Conservation (phyloP, 495 filamentous ascomycete species). For the Clavariopsis aquatica region DNA sequence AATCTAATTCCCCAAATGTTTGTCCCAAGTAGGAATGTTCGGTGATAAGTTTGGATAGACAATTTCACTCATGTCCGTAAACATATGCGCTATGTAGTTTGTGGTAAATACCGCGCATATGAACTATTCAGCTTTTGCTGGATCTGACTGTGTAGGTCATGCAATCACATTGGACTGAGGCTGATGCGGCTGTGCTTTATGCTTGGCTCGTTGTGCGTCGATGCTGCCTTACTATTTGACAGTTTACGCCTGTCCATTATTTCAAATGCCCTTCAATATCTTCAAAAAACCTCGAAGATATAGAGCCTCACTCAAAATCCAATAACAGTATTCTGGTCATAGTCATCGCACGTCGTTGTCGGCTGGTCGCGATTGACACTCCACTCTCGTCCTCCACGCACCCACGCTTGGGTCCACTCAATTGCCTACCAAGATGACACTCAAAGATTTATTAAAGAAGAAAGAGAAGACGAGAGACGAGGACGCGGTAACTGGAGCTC, state of each 20-base stretch:
- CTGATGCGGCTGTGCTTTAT: constrained; percentile 28
- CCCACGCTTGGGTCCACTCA: neutral
- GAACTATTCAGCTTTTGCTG: neutral
- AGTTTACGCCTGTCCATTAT: constrained; percentile 2
- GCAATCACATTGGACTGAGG: constrained; percentile 29
- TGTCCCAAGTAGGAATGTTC: neutral
- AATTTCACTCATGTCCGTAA: neutral
- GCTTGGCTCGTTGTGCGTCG: constrained; percentile 30
- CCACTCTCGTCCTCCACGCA: neutral
- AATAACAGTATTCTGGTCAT: constrained; percentile 5
- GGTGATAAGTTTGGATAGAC: neutral
- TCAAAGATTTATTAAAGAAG: constrained; percentile 74
- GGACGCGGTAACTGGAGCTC: constrained; percentile 21
- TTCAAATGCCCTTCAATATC: constrained; percentile 19
- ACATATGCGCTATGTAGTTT: neutral
- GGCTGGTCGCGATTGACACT: neutral
- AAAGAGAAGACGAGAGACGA: constrained; percentile 59
- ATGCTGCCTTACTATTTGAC: constrained; percentile 33
- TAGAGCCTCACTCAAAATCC: constrained; percentile 22
- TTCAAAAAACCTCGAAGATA: constrained; percentile 30
- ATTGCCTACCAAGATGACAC: constrained; percentile 57
- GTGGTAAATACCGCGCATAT: neutral
- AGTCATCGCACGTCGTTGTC: constrained; percentile 4
- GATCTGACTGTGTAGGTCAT: neutral
- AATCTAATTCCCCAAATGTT: neutral